Percentiles rank a stretch among this genome's conserved stretches.
These are phyloP conservation scores for Aspergillus mulundensis DNA, from an alignment of 495 filamentous ascomycete species.

Conservation along the genomic window DNA sequence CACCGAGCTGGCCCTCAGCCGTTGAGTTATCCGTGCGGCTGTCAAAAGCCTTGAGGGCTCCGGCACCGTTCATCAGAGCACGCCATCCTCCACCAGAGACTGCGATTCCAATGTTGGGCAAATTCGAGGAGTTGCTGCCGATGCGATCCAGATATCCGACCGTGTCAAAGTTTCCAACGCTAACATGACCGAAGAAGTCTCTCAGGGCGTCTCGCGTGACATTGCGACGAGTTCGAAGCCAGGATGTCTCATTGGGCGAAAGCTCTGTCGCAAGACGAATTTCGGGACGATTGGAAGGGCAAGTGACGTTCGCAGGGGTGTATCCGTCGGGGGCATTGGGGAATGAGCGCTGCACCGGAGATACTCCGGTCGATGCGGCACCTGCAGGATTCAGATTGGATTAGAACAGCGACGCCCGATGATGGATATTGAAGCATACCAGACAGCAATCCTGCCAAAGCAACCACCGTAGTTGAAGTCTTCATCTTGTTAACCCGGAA, in stretches of 20 bases:
- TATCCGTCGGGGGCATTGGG: slow-evolving; percentile 41
- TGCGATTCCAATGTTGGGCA: slow-evolving; percentile 57
- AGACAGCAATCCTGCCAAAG: slow-evolving; percentile 28
- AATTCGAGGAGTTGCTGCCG: slow-evolving; percentile 49
- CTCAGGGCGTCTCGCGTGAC: slow-evolving; percentile 62
- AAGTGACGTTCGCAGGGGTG: slow-evolving; percentile 31
- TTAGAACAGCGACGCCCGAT: neutral
- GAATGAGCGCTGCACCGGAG: slow-evolving; percentile 18
- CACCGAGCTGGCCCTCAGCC: slow-evolving; percentile 65
- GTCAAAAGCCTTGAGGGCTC: slow-evolving; percentile 78
- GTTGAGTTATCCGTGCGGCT: slow-evolving; percentile 64
- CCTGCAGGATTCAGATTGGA: slow-evolving; percentile 1
- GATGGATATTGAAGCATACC: slow-evolving; percentile 16
- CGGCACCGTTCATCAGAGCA: slow-evolving; percentile 78
- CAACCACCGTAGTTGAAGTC: slow-evolving; percentile 19
- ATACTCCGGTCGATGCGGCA: slow-evolving; percentile 1
- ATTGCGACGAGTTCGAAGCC: slow-evolving; percentile 52
- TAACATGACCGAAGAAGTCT: slow-evolving; percentile 62
- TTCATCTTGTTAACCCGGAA: slow-evolving; percentile 23
- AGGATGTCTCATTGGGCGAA: slow-evolving; percentile 62
- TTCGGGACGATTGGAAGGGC: slow-evolving; percentile 37
- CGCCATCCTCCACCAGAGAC: slow-evolving; percentile 70
- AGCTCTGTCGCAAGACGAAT: slow-evolving; percentile 50
- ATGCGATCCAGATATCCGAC: slow-evolving; percentile 61
- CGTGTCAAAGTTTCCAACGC: slow-evolving; percentile 71